phyloP scores from a whole-genome alignment of 2,329 filamentous ascomycete genomes.

The Stachybotrys chartarum region DNA sequence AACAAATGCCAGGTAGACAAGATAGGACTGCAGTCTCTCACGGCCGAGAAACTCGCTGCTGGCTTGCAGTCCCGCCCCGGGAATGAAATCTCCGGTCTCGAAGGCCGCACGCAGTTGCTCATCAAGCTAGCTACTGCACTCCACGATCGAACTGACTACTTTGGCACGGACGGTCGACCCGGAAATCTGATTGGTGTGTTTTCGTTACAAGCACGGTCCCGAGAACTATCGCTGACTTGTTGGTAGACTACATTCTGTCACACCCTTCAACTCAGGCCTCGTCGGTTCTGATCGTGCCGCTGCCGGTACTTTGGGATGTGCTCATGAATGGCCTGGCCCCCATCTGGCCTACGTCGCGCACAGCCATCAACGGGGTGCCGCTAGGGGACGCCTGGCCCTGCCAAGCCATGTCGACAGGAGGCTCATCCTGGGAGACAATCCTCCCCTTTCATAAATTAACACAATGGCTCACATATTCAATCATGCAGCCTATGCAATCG shows the following conservation, averaged over 20 bases:
- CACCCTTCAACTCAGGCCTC: slow-evolving; percentile 86
- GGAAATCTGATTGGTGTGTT: slow-evolving; percentile 85
- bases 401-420: slow-evolving; percentile 63
- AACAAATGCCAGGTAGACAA: slow-evolving; percentile 91
- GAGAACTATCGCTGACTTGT: neutral
- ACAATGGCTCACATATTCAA: slow-evolving; percentile 89
- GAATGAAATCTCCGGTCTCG: slow-evolving; percentile 77
- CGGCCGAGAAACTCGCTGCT: slow-evolving; percentile 64
- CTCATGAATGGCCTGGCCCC: slow-evolving; percentile 79
- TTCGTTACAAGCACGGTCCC: neutral
- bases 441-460: slow-evolving; percentile 91
- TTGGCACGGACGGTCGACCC: slow-evolving; percentile 75
- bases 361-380: slow-evolving; percentile 76
- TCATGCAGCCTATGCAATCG: slow-evolving; percentile 85
- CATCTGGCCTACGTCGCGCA: slow-evolving; percentile 86
- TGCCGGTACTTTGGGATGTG: slow-evolving; percentile 85
- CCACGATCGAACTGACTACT: slow-evolving; percentile 68
- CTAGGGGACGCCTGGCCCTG: slow-evolving; percentile 95
- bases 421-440: slow-evolving; percentile 65
- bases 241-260: slow-evolving; percentile 80
- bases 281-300: slow-evolving; percentile 76
- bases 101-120: slow-evolving; percentile 76
- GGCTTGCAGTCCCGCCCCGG: slow-evolving; percentile 77
- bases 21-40: slow-evolving; percentile 67
- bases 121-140: slow-evolving; percentile 70